Percentiles rank a stretch among this genome's conserved stretches.
phyloP scores from a whole-genome alignment of 176 grass and related monocot genomes.

The Rhipidocladum racemiflorum region DNA sequence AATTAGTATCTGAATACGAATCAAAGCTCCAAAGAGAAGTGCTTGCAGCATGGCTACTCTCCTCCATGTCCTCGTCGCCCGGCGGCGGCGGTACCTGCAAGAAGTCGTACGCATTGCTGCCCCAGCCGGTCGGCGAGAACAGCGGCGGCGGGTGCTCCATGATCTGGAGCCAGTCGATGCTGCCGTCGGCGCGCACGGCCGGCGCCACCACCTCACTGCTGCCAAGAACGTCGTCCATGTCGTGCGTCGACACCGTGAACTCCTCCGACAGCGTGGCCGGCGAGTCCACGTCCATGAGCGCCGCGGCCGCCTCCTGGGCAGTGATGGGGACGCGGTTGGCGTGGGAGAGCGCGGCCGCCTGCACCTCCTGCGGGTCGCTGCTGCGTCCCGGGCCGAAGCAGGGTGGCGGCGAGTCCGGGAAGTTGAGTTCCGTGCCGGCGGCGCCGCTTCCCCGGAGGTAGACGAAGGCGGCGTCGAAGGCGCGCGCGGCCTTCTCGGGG shows the following conservation, averaged over 20 bases:
- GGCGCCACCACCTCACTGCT: not conserved
- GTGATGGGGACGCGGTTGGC: slow-evolving; percentile 49
- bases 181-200: slow-evolving; percentile 39
- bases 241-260: not conserved
- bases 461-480: slow-evolving; percentile 79
- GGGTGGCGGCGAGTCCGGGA: slow-evolving; percentile 64
- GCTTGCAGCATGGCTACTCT: slow-evolving; percentile 27
- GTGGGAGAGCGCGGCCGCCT: slow-evolving; percentile 61
- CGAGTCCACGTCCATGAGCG: slow-evolving; percentile 18
- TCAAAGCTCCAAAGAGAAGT: slow-evolving; percentile 51
- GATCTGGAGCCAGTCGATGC: slow-evolving; percentile 43
- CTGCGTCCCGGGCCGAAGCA: slow-evolving; percentile 19
- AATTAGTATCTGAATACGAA: slow-evolving; percentile 33
- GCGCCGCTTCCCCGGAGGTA: slow-evolving; percentile 52
- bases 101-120: slow-evolving; percentile 47
- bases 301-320: slow-evolving; percentile 22
- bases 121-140: slow-evolving; percentile 43
- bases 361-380: slow-evolving; percentile 52
- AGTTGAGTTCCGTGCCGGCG: slow-evolving; percentile 55
- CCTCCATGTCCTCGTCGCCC: slow-evolving; percentile 41
- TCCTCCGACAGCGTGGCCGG: not conserved
- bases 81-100: slow-evolving; percentile 14
- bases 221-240: not conserved
- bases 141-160: slow-evolving; percentile 54
- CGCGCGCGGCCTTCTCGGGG: slow-evolving; percentile 72